These are phyloP conservation scores for Leishmania amazonensis DNA, from an alignment of 208 protist genomes.

Conservation along the genomic window DNA sequence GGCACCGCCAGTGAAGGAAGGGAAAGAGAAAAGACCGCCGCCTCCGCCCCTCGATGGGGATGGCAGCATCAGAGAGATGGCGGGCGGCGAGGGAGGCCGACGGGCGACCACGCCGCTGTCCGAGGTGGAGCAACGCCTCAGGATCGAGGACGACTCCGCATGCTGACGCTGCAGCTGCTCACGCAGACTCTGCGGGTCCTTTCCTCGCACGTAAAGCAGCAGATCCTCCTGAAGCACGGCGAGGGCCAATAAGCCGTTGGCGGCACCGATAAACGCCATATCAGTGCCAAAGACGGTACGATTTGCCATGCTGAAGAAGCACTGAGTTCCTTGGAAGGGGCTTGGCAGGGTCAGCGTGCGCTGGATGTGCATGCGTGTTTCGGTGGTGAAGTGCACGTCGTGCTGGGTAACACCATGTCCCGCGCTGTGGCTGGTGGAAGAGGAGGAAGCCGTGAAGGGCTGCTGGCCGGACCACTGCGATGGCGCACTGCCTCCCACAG, in stretches of 20 bases:
- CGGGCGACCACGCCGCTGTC: conserved; percentile 1
- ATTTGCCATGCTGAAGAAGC: conserved; percentile 81
- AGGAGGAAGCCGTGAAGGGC: background rate
- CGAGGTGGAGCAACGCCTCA: background rate
- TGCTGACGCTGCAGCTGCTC: conserved; percentile 20
- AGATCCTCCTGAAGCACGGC: conserved; percentile 42
- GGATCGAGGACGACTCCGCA: background rate
- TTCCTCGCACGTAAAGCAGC: conserved; percentile 49
- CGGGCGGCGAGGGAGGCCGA: background rate
- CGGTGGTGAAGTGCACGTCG: conserved; percentile 21
- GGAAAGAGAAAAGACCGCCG: background rate
- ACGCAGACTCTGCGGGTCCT: conserved; percentile 40
- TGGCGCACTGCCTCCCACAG: background rate
- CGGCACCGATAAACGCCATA: conserved; percentile 66
- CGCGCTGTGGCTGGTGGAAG: background rate
- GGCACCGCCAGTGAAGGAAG: conserved; percentile 1
- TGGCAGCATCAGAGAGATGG: background rate
- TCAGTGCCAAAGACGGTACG: conserved; percentile 65
- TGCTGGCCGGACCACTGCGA: background rate
- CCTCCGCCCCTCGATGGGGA: background rate
- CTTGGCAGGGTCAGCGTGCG: conserved; percentile 52
- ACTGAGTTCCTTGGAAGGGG: conserved; percentile 49
- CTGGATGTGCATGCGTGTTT: conserved; percentile 45
- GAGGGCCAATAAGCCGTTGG: conserved; percentile 59
- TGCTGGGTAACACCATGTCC: background rate